Evolutionary conservation across 2,329 filamentous ascomycete species (phyloP).

Genomic region (Penicillium verrucosum): DNA sequence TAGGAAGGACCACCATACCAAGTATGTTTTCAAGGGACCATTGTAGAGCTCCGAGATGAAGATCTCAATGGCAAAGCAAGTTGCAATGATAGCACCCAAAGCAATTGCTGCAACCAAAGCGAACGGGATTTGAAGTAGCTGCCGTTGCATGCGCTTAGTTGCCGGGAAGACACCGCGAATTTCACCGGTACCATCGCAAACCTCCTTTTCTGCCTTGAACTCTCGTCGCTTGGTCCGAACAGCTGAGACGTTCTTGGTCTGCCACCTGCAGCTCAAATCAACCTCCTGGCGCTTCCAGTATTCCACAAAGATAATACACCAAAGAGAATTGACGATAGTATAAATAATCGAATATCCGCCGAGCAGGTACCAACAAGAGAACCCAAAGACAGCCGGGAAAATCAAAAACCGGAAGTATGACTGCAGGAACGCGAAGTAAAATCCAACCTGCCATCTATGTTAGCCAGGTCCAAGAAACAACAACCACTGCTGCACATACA

Average conservation of each 20-base stretch:
- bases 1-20: conserved; percentile 55
- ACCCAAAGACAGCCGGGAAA: conserved; percentile 76
- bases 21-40: conserved; percentile 79
- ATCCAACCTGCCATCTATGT: conserved; percentile 61
- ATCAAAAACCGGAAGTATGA: conserved; percentile 87
- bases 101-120: conserved; percentile 70
- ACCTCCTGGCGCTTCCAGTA: conserved; percentile 94
- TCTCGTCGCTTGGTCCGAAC: conserved; percentile 75
- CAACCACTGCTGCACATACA: conserved; percentile 21
- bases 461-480: background rate
- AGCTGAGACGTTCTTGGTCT: conserved; percentile 77
- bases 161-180: conserved; percentile 72
- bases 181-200: conserved; percentile 82
- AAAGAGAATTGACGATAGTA: conserved; percentile 73
- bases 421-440: conserved; percentile 94
- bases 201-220: conserved; percentile 74
- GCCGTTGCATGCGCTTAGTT: conserved; percentile 71
- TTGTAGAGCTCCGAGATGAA: conserved; percentile 95
- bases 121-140: conserved; percentile 85
- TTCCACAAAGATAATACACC: conserved; percentile 87
- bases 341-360: conserved; percentile 83
- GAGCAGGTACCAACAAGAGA: conserved; percentile 74
- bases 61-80: conserved; percentile 91
- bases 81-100: conserved; percentile 81
- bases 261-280: conserved; percentile 86